Conservation (phyloP, 208 protist genomes). For the Tritrichomonas musculus region DNA sequence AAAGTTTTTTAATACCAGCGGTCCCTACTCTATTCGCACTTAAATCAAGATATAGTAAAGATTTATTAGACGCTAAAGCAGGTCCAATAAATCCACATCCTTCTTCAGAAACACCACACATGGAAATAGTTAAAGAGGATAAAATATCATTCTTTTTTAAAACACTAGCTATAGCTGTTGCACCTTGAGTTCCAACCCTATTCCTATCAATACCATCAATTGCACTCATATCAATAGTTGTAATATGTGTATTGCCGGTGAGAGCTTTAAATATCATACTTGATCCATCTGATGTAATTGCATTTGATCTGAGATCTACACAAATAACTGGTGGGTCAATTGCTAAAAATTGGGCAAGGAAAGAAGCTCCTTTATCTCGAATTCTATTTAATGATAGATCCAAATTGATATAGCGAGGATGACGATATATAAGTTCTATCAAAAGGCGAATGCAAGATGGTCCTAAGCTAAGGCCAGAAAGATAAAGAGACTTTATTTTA, state of each 20-base stretch:
- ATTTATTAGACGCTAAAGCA: not conserved
- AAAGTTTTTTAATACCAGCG: not conserved
- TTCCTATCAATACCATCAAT: constrained; percentile 17
- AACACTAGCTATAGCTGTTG: not conserved
- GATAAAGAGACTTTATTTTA: not conserved
- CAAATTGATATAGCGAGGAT: not conserved
- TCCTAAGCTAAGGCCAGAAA: not conserved
- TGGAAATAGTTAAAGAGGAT: not conserved
- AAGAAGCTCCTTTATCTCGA: not conserved
- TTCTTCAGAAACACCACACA: not conserved
- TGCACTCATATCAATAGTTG: not conserved
- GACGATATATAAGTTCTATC: not conserved
- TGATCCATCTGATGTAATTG: not conserved
- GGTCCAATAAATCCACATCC: not conserved
- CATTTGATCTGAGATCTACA: not conserved
- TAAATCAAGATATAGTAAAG: not conserved
- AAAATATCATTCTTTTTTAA: not conserved
- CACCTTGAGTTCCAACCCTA: not conserved
- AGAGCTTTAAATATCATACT: not conserved
- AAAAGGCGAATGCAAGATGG: not conserved
- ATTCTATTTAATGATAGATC: not conserved
- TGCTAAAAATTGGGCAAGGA: not conserved
- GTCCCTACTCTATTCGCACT: not conserved
- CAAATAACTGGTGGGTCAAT: not conserved
- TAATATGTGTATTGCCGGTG: not conserved